Conservation (phyloP, 2,329 filamentous ascomycete genomes). For the Hypoxylon sp. region DNA sequence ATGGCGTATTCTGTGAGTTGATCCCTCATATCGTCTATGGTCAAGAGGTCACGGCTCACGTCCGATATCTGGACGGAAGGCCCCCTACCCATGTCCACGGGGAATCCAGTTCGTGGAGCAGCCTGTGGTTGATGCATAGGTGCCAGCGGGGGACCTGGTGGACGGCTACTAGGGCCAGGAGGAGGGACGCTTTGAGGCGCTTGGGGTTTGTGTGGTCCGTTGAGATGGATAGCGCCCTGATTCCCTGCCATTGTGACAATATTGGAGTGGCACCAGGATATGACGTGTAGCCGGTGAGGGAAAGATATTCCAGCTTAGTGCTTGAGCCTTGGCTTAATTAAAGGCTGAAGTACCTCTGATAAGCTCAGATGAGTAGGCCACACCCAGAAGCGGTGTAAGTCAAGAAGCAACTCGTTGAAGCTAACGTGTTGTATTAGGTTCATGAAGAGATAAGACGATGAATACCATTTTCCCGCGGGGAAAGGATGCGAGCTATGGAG, state of each 20-base stretch:
- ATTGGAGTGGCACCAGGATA: not conserved
- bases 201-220: conserved; percentile 4
- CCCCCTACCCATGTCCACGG: conserved; percentile 13
- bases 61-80: conserved; percentile 53
- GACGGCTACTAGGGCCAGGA: conserved; percentile 9
- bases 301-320: not conserved
- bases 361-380: not conserved
- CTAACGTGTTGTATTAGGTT: not conserved
- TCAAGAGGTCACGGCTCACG: conserved; percentile 55
- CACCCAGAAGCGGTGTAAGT: not conserved
- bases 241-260: conserved; percentile 19
- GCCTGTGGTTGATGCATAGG: conserved; percentile 6
- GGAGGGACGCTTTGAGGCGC: conserved; percentile 6
- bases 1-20: conserved; percentile 58
- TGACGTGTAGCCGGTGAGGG: not conserved
- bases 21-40: conserved; percentile 56
- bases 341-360: not conserved
- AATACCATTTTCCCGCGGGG: not conserved
- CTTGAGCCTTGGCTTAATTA: not conserved
- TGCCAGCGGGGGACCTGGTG: conserved; percentile 1
- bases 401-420: not conserved
- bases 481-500: not conserved
- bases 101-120: conserved; percentile 17
- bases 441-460: not conserved
- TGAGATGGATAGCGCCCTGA: conserved; percentile 13